Percentiles rank a stretch among this genome's conserved stretches.
Evolutionary conservation across 495 filamentous ascomycete genomes (phyloP).

Genomic region (Penicillium robsamsonii): DNA sequence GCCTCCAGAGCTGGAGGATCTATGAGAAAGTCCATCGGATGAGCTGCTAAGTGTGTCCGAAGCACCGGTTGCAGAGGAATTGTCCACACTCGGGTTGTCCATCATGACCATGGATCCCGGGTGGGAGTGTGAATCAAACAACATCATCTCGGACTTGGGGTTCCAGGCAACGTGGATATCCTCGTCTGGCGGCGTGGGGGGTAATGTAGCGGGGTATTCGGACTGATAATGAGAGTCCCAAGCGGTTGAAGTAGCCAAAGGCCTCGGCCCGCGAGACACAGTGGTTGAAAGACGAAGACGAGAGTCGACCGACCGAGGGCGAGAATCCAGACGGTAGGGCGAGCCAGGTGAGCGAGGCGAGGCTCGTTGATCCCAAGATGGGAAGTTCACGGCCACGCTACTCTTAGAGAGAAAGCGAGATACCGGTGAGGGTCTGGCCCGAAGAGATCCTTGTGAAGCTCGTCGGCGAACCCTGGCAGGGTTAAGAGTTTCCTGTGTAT

Average conservation of each 20-base stretch:
- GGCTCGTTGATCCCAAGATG: constrained; percentile 42
- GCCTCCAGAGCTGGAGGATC: constrained; percentile 38
- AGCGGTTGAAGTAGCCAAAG: constrained; percentile 29
- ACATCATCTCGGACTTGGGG: constrained; percentile 33
- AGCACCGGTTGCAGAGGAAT: constrained; percentile 23
- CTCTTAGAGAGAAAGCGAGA: constrained; percentile 43
- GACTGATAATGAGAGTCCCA: constrained; percentile 33
- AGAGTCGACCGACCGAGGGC: constrained; percentile 38
- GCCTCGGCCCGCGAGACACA: constrained; percentile 38
- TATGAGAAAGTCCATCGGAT: constrained; percentile 36
- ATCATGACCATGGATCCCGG: constrained; percentile 35
- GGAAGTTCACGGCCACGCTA: constrained; percentile 39
- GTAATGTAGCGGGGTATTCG: constrained; percentile 39
- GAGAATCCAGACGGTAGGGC: constrained; percentile 29
- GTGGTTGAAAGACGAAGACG: constrained; percentile 38
- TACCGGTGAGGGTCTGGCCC: constrained; percentile 39
- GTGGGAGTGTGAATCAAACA: constrained; percentile 34
- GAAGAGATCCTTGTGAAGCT: constrained; percentile 43
- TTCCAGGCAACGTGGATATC: constrained; percentile 44
- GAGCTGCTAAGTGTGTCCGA: constrained; percentile 36
- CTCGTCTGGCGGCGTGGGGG: constrained; percentile 46
- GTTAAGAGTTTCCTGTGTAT: constrained; percentile 14
- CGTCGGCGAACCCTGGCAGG: constrained; percentile 37
- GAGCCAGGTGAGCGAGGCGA: constrained; percentile 25
- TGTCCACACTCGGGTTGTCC: constrained; percentile 40